phyloP scores from a whole-genome alignment of 306 rosid species.

The Quercus berberidifolia region DNA sequence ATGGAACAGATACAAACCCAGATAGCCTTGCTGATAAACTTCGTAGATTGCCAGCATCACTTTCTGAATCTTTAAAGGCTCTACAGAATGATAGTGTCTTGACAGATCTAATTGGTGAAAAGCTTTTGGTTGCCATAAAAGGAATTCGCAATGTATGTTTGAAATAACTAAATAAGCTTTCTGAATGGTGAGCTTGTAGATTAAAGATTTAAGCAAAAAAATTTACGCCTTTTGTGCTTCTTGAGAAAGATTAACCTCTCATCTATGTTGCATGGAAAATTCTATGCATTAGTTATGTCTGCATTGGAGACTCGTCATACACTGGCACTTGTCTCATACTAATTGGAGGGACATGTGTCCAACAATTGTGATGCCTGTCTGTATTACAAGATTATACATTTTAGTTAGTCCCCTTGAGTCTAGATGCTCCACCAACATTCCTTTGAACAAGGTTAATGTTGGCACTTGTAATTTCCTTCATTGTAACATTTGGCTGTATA shows the following conservation, averaged over 20 bases:
- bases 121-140: constrained; percentile 61
- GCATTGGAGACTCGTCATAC: neutral
- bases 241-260: neutral
- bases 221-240: neutral
- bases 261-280: neutral
- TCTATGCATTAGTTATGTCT: neutral
- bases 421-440: too few species aligned
- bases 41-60: constrained; percentile 69
- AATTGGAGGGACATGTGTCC: too few species aligned
- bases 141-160: constrained; percentile 70
- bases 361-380: too few species aligned
- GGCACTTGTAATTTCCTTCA: too few species aligned
- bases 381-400: too few species aligned
- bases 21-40: constrained; percentile 32
- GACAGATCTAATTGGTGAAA: constrained; percentile 54
- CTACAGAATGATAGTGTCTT: constrained; percentile 52
- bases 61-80: constrained; percentile 78
- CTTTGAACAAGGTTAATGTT: too few species aligned
- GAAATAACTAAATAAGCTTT: neutral
- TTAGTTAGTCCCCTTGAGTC: too few species aligned
- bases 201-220: neutral
- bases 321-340: neutral
- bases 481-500: too few species aligned
- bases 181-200: neutral
- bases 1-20: constrained; percentile 67